phyloP scores from a whole-genome alignment of 169 alveolate genomes.

The Fabrea salina region DNA sequence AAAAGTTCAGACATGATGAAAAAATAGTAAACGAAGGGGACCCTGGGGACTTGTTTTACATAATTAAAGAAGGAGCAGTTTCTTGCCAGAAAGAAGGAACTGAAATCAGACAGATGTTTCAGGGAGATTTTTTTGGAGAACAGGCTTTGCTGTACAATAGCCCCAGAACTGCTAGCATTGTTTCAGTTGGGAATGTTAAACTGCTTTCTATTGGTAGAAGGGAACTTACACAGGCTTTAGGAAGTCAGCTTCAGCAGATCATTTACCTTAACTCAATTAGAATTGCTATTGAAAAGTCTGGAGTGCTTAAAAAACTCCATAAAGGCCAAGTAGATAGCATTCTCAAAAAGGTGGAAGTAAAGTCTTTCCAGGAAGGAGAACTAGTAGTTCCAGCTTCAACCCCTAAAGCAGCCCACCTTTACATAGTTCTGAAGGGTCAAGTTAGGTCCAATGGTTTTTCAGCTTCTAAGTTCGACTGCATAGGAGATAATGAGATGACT shows the following conservation, averaged over 20 bases:
- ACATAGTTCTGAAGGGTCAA: not conserved
- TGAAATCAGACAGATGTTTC: constrained; percentile 39
- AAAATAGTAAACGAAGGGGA: constrained; percentile 57
- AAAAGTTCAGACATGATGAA: constrained; percentile 41
- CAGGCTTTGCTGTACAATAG: constrained; percentile 79
- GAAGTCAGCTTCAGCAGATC: constrained; percentile 36
- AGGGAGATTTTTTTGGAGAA: constrained; percentile 69
- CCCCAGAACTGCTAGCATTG: constrained; percentile 80
- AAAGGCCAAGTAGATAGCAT: not conserved
- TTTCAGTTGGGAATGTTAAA: constrained; percentile 60
- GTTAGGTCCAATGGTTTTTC: no score
- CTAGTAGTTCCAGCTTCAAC: constrained; percentile 7
- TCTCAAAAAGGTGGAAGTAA: not conserved
- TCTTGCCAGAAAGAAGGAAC: constrained; percentile 38
- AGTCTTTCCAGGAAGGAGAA: not conserved
- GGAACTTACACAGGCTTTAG: constrained; percentile 40
- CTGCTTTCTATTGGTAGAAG: constrained; percentile 50
- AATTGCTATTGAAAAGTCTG: constrained; percentile 5
- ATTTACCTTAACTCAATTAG: constrained; percentile 5
- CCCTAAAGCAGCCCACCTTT: not conserved
- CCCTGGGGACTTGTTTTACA: constrained; percentile 50
- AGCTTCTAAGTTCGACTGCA: not conserved
- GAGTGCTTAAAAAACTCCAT: not conserved
- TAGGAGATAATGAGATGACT: constrained; percentile 12
- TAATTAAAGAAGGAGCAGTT: constrained; percentile 57